A percentile compares a stretch with the other conserved stretches of the same genome.
Evolutionary conservation across 257 asterid genomes (phyloP).

Genomic region (Dorcoceras hygrometricum): DNA sequence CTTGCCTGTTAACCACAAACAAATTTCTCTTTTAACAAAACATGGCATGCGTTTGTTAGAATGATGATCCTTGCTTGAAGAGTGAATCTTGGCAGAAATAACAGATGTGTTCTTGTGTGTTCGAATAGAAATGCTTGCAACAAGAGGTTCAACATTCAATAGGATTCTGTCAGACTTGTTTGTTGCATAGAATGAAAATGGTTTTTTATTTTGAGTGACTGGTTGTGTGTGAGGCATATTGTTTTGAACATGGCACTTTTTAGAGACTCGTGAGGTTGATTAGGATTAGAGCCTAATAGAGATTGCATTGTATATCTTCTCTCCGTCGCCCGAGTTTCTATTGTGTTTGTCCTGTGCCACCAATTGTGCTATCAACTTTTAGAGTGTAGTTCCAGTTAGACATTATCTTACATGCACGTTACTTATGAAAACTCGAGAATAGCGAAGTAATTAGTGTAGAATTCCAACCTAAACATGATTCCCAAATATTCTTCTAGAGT

Average conservation of each 20-base stretch:
- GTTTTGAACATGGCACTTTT: too few species aligned
- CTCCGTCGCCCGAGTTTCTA: too few species aligned
- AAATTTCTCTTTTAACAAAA: constrained; percentile 23
- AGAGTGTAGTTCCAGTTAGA: constrained; percentile 16
- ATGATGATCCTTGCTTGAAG: constrained; percentile 5
- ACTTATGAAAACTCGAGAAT: background rate
- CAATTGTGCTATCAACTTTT: too few species aligned
- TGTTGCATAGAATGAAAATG: too few species aligned
- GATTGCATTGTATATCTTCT: too few species aligned
- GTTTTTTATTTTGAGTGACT: too few species aligned
- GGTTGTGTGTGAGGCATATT: too few species aligned
- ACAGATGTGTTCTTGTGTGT: background rate
- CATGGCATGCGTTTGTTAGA: background rate
- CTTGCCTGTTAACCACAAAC: constrained; percentile 9
- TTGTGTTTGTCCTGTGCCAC: too few species aligned
- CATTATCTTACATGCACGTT: constrained; percentile 11
- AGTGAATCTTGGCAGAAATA: constrained; percentile 4
- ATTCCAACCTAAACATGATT: background rate
- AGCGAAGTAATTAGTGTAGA: background rate
- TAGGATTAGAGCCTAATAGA: too few species aligned
- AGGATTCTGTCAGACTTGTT: too few species aligned
- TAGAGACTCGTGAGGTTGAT: too few species aligned
- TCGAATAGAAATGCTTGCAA: constrained; percentile 11
- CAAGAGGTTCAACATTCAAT: constrained; percentile 15
- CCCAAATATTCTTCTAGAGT: background rate